Evolutionary conservation across 805 yeast genomes (phyloP), one percentile per base, ranked within the genome.

Genomic region (Yamadazyma phyllophila): DNA sequence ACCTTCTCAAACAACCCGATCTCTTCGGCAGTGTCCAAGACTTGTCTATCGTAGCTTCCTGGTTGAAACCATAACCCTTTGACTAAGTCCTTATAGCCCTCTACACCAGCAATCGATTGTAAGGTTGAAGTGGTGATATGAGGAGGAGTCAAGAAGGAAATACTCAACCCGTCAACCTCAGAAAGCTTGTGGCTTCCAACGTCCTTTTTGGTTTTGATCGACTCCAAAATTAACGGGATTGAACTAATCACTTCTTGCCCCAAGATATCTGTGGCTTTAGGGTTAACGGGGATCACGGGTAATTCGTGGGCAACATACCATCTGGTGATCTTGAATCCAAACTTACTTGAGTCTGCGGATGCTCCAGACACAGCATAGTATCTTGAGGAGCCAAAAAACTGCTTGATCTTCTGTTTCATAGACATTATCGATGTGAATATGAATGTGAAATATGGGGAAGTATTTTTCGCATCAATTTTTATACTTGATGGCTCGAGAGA

Each of bases 31-130:
- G 62, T 62, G 1, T 73, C 66, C 13, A 84, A 66, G 2, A 77
- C 78, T 10, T 67, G 72, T 2, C 59, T 57, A 55, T 84, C 82
- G 53, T 78, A 86, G 16, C 89, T 77, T 0, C 95, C 96, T 0
- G 96, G 96, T 58, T 88, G 96, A 53, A 85, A 82, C 96, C 96
- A 88, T 12, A 86, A 66, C 1, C 83, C 81, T 54, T 76, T 76
- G 12, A 85, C 65, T 0, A 64, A 45, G 12, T 57, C 42, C 26
- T 62, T 55, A 46, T 78, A 63, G 12, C 70, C 70, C 9, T 69
- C 61, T 31, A 82, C 57, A 0, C 73, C 59, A 6, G 71, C 60
- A 13, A 74, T 66, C 36, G 63, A 66, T 31, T 58, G 53, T 27
- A 72, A 58, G 0, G 74, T 69, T 2, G 49, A 40, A 2, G 51